Evolutionary conservation across 78 protist species (phyloP).

Genomic region (Tieghemostelium lacteum): DNA sequence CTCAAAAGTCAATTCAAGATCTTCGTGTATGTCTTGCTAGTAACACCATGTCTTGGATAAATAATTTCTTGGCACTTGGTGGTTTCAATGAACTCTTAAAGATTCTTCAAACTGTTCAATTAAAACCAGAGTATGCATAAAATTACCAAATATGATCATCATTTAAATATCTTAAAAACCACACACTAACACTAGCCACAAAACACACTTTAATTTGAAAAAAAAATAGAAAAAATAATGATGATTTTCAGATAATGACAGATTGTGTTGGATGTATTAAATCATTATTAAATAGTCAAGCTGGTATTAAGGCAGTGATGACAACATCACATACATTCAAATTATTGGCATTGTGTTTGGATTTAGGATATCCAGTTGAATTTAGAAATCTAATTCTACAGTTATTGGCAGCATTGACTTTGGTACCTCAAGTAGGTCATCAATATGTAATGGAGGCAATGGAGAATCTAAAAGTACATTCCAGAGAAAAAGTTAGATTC

Average conservation of each 20-base stretch:
- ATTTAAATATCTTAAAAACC: not conserved
- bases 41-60: constrained; percentile 63
- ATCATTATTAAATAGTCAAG: constrained; percentile 46
- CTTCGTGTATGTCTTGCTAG: constrained; percentile 51
- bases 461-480: constrained; percentile 39
- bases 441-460: constrained; percentile 59
- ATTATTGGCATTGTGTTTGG: constrained; percentile 60
- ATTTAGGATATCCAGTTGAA: constrained; percentile 50
- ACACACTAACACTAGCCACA: too few species aligned
- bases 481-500: constrained; percentile 54
- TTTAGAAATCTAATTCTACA: constrained; percentile 16
- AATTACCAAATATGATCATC: not conserved
- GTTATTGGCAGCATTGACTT: constrained; percentile 45
- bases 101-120: constrained; percentile 70
- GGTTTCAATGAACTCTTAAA: constrained; percentile 63
- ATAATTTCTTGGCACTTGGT: constrained; percentile 17
- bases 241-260: constrained; percentile 21
- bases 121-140: constrained; percentile 45
- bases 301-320: constrained; percentile 62
- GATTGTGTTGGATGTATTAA: constrained; percentile 71
- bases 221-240: constrained; percentile 10
- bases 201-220: not conserved
- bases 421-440: constrained; percentile 66
- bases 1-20: constrained; percentile 41
- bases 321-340: constrained; percentile 76